phyloP scores from a whole-genome alignment of 768 basidiomycete species.

The Collybia sordida region DNA sequence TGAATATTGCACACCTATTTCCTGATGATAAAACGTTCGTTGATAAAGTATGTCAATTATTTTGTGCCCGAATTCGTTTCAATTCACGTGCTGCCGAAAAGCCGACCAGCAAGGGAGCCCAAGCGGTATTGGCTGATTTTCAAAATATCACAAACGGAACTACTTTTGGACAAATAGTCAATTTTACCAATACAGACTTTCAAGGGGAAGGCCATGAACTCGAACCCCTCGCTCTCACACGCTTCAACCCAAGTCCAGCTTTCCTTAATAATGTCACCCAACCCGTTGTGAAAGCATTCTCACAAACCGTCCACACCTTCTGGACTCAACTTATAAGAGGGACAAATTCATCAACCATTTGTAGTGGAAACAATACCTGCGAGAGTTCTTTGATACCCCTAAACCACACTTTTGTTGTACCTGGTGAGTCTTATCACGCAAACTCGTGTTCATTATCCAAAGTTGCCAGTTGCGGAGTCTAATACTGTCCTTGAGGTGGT shows the following conservation, averaged over 20 bases:
- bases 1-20: constrained; percentile 75
- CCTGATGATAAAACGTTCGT: constrained; percentile 87
- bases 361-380: constrained; percentile 31
- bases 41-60: constrained; percentile 51
- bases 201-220: constrained; percentile 86
- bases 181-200: constrained; percentile 76
- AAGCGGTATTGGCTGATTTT: constrained; percentile 72
- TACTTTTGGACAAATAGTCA: constrained; percentile 64
- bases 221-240: constrained; percentile 54
- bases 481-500: constrained; percentile 34
- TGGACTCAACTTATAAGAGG: not conserved
- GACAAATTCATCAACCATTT: constrained; percentile 48
- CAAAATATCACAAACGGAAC: constrained; percentile 41
- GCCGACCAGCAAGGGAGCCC: constrained; percentile 70
- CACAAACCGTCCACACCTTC: not conserved
- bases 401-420: not conserved
- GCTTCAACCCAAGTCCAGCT: constrained; percentile 61
- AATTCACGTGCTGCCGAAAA: constrained; percentile 26
- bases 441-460: not conserved
- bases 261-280: constrained; percentile 45
- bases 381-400: not conserved
- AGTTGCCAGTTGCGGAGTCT: not conserved
- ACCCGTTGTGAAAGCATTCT: not conserved
- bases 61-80: not conserved
- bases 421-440: not conserved